Evolutionary conservation across 2,329 filamentous ascomycete genomes (phyloP).

Genomic region (Xylariales sp.): DNA sequence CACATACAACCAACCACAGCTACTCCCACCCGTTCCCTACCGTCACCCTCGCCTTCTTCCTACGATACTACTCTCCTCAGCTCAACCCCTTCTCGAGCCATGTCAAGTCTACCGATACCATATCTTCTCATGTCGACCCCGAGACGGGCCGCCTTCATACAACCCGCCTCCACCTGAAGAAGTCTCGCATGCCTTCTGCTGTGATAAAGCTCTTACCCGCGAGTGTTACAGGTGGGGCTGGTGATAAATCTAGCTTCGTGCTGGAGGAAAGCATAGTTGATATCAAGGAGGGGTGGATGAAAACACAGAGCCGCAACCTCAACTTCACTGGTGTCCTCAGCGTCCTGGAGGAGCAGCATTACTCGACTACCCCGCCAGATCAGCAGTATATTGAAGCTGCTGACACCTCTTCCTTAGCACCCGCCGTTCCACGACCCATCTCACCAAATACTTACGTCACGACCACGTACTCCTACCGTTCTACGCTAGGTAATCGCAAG

Average conservation of each 20-base stretch:
- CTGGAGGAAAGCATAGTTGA: slow-evolving; percentile 77
- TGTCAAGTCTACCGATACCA: slow-evolving; percentile 79
- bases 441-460: slow-evolving; percentile 57
- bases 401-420: slow-evolving; percentile 16
- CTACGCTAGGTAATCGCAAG: slow-evolving; percentile 65
- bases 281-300: slow-evolving; percentile 77
- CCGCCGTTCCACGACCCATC: slow-evolving; percentile 14
- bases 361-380: slow-evolving; percentile 40
- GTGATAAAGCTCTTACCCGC: slow-evolving; percentile 71
- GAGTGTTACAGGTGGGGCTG: slow-evolving; percentile 61
- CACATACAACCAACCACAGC: slow-evolving; percentile 61
- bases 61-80: slow-evolving; percentile 69
- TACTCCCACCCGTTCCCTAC: slow-evolving; percentile 81
- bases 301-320: slow-evolving; percentile 73
- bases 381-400: slow-evolving; percentile 12
- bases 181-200: slow-evolving; percentile 69
- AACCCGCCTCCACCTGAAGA: slow-evolving; percentile 76
- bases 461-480: slow-evolving; percentile 70
- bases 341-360: slow-evolving; percentile 72
- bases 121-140: slow-evolving; percentile 68
- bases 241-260: slow-evolving; percentile 72
- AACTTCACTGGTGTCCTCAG: slow-evolving; percentile 78
- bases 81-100: slow-evolving; percentile 77
- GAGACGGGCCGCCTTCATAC: slow-evolving; percentile 71
- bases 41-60: slow-evolving; percentile 84